phyloP scores from a whole-genome alignment of 2,329 filamentous ascomycete genomes.

The Cladosporium phlei region DNA sequence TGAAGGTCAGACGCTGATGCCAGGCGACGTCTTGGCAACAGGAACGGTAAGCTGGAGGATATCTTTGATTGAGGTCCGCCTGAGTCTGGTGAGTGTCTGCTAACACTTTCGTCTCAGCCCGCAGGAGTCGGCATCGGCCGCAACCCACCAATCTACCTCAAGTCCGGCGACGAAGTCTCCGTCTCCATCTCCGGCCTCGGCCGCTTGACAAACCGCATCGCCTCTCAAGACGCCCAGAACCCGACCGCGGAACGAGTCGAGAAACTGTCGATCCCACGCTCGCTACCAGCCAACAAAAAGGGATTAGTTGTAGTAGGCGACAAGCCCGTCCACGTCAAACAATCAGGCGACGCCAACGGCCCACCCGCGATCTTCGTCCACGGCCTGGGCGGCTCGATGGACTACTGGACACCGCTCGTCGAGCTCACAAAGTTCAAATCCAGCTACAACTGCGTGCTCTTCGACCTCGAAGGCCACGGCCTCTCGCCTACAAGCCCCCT shows the following conservation, averaged over 20 bases:
- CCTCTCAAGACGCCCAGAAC: constrained; percentile 23
- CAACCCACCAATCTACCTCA: constrained; percentile 40
- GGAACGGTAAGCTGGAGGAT: constrained; percentile 41
- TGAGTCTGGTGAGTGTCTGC: not conserved
- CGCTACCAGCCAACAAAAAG: not conserved
- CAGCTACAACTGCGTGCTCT: constrained; percentile 30
- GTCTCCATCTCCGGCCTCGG: constrained; percentile 42
- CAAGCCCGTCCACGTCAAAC: constrained; percentile 4
- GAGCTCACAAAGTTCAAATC: constrained; percentile 5
- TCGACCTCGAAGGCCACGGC: constrained; percentile 55
- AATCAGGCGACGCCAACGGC: not conserved
- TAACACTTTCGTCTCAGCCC: constrained; percentile 20
- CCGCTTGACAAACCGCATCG: constrained; percentile 40
- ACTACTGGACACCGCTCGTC: constrained; percentile 44
- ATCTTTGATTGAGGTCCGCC: too few species aligned
- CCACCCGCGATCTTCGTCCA: constrained; percentile 50
- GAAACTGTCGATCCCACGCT: not conserved
- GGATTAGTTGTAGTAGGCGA: not conserved
- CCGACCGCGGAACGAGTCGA: constrained; percentile 17
- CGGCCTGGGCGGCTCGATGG: constrained; percentile 47
- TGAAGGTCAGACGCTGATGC: constrained; percentile 47
- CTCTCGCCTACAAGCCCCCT: constrained; percentile 48
- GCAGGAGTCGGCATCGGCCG: constrained; percentile 48
- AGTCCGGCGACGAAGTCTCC: constrained; percentile 40
- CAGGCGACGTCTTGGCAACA: constrained; percentile 49